Evolutionary conservation across 2,329 filamentous ascomycete species (phyloP).

Genomic region (Colletotrichum sp.): DNA sequence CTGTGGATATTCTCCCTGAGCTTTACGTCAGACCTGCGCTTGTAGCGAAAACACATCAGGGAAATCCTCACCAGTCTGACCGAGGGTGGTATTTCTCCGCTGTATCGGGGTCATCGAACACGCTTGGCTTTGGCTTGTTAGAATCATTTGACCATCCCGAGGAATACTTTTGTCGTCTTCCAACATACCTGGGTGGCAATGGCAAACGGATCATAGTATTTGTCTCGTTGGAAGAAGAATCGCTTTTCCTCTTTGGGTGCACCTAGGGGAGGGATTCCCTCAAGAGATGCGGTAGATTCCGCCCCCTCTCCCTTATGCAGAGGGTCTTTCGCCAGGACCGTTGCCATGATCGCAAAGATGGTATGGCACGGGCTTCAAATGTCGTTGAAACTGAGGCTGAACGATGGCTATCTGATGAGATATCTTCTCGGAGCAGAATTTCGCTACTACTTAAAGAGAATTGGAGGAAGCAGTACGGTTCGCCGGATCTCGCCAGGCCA

Average conservation of each 20-base stretch:
- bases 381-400: not conserved
- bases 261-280: constrained; percentile 27
- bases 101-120: constrained; percentile 42
- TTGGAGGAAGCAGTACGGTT: not conserved
- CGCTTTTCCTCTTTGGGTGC: constrained; percentile 28
- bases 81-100: constrained; percentile 38
- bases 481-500: not conserved
- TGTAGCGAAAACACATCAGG: too few species aligned
- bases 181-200: constrained; percentile 35
- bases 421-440: not conserved
- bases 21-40: not conserved
- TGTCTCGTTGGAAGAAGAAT: constrained; percentile 37
- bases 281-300: constrained; percentile 17
- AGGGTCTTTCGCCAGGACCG: constrained; percentile 16
- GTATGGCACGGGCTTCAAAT: not conserved
- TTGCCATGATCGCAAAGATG: constrained; percentile 3
- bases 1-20: constrained; percentile 46
- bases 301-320: not conserved
- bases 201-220: constrained; percentile 31
- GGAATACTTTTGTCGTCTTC: not conserved
- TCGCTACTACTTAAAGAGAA: not conserved
- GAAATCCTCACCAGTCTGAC: constrained; percentile 22
- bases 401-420: not conserved
- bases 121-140: constrained; percentile 28
- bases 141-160: not conserved